Percentiles rank a stretch among this genome's conserved stretches.
phyloP scores from a whole-genome alignment of 2,329 filamentous ascomycete species.

The Ophiostoma piceae region DNA sequence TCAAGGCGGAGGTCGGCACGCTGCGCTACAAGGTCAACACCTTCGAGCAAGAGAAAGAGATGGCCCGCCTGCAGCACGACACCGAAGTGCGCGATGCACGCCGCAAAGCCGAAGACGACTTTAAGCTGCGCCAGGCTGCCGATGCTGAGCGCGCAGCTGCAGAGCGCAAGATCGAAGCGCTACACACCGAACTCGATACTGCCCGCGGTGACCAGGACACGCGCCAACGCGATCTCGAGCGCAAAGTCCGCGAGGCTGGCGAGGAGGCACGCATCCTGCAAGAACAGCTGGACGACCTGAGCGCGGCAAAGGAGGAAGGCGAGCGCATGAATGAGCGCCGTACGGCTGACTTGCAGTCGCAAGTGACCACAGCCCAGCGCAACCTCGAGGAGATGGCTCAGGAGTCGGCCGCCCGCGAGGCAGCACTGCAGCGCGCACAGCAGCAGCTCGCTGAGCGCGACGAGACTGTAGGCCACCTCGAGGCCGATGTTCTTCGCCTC shows the following conservation, averaged over 20 bases:
- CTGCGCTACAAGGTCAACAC: constrained; percentile 84
- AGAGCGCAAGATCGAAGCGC: constrained; percentile 44
- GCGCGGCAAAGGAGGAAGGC: constrained; percentile 60
- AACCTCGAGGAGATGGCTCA: constrained; percentile 54
- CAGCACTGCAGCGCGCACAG: constrained; percentile 56
- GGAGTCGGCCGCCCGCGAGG: constrained; percentile 52
- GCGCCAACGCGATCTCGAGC: constrained; percentile 62
- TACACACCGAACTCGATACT: constrained; percentile 49
- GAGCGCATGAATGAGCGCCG: constrained; percentile 56
- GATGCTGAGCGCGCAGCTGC: constrained; percentile 51
- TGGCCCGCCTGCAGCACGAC: constrained; percentile 70
- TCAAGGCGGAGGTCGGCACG: constrained; percentile 84
- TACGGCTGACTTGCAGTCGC: constrained; percentile 50
- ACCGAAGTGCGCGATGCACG: constrained; percentile 78
- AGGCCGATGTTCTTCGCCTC: constrained; percentile 75
- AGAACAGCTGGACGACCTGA: constrained; percentile 75
- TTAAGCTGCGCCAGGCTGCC: constrained; percentile 58
- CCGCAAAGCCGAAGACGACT: constrained; percentile 78
- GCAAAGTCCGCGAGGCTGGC: constrained; percentile 62
- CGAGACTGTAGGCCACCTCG: constrained; percentile 63
- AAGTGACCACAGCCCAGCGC: constrained; percentile 44
- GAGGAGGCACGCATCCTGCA: constrained; percentile 68
- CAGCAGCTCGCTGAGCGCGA: constrained; percentile 65
- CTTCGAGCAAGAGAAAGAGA: constrained; percentile 79
- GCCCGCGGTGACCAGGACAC: constrained; percentile 46